Percentiles rank a stretch among this genome's conserved stretches.
These are phyloP conservation scores for Metahyphopichia silvanorum DNA, from an alignment of 805 yeast species.

Conservation along the genomic window DNA sequence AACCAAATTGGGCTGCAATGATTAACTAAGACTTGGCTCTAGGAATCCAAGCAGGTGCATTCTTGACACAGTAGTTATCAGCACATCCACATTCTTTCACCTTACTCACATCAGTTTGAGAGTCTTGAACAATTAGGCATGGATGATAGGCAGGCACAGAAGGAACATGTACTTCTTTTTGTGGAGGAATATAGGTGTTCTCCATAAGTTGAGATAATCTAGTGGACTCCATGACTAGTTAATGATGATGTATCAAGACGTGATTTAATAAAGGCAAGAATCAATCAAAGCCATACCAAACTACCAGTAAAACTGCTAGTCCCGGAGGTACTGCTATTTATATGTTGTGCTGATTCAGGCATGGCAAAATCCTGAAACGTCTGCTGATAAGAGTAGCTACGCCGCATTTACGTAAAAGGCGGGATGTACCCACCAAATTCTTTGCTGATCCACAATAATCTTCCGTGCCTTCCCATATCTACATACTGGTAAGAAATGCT, in stretches of 20 bases:
- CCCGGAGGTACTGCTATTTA: too few relatives aligned
- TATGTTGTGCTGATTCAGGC: too few relatives aligned
- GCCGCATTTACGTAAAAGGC: too few relatives aligned
- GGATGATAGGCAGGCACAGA: slow-evolving; percentile 52
- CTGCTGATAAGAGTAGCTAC: too few relatives aligned
- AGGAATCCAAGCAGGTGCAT: slow-evolving; percentile 41
- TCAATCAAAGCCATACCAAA: too few relatives aligned
- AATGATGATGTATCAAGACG: too few relatives aligned
- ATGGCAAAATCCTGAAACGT: too few relatives aligned
- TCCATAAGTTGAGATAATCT: slow-evolving; percentile 35
- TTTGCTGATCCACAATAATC: too few relatives aligned
- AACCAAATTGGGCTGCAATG: not conserved
- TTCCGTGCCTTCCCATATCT: too few relatives aligned
- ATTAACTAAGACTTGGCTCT: slow-evolving; percentile 12
- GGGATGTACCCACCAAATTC: too few relatives aligned
- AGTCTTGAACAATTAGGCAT: slow-evolving; percentile 55
- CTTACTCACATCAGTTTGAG: slow-evolving; percentile 44
- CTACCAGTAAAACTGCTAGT: too few relatives aligned
- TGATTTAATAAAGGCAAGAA: not conserved
- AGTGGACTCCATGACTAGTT: slow-evolving; percentile 46
- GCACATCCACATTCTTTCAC: slow-evolving; percentile 41
- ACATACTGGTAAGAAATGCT: too few relatives aligned
- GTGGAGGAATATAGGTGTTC: slow-evolving; percentile 48
- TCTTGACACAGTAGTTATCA: slow-evolving; percentile 35
- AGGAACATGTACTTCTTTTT: slow-evolving; percentile 11